phyloP scores from a whole-genome alignment of 495 filamentous ascomycete genomes.

The Aspergillus nanangensis region DNA sequence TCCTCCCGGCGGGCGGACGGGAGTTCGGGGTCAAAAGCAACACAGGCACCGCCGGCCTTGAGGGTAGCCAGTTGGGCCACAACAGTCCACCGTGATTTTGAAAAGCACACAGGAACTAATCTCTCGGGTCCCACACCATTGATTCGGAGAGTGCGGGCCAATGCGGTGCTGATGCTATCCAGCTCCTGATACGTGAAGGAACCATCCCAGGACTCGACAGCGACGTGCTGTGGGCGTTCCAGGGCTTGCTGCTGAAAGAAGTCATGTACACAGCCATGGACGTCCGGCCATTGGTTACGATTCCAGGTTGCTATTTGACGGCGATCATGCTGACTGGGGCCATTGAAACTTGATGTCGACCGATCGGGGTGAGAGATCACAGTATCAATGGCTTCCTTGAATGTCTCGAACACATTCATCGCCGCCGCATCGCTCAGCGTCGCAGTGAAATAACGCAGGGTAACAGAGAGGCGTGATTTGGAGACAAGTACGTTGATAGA shows the following conservation, averaged over 20 bases:
- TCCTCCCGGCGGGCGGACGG: constrained; percentile 32
- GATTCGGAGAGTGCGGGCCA: not conserved
- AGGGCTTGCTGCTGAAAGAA: no score
- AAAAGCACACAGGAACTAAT: not conserved
- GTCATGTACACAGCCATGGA: no score
- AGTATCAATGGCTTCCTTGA: no score
- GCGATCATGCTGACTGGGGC: no score
- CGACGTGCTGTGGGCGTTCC: no score
- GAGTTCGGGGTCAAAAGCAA: constrained; percentile 18
- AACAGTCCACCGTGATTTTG: not conserved
- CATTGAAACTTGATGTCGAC: no score
- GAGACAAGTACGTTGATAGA: not conserved
- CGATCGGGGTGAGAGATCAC: no score
- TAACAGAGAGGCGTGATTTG: not conserved
- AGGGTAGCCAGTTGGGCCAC: constrained; percentile 19
- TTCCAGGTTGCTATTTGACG: no score
- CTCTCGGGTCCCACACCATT: not conserved
- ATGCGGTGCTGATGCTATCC: not conserved
- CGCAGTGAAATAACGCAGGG: not conserved
- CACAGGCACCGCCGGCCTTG: constrained; percentile 23
- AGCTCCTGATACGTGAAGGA: not conserved
- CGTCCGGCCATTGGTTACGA: no score
- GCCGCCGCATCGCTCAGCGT: not conserved
- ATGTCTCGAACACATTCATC: no score
- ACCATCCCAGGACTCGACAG: no score